Percentiles rank a stretch among this genome's conserved stretches.
These are phyloP conservation scores for Dalechampia spathulata DNA, from an alignment of 441 rosid species.

Conservation along the genomic window DNA sequence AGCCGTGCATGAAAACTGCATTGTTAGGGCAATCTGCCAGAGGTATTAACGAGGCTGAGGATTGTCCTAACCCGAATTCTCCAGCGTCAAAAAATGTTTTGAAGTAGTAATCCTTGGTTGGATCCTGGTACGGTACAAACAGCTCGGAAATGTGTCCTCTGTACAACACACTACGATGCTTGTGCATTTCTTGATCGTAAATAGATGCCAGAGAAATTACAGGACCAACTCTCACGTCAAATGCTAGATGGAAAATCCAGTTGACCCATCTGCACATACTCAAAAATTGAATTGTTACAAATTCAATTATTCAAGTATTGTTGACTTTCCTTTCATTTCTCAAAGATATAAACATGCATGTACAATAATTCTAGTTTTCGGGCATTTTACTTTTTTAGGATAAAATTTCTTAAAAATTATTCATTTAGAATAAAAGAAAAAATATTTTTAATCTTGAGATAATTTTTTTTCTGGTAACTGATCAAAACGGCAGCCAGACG, in stretches of 20 bases:
- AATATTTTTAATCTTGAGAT: too few species aligned
- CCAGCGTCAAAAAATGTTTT: constrained; percentile 41
- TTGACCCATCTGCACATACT: constrained; percentile 48
- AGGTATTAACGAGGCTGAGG: constrained; percentile 36
- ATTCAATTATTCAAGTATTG: too few species aligned
- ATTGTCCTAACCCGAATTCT: constrained; percentile 48
- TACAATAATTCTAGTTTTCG: too few species aligned
- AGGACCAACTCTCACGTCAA: constrained; percentile 46
- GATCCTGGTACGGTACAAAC: constrained; percentile 64
- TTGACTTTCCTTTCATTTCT: too few species aligned
- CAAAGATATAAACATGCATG: too few species aligned
- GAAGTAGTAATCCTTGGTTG: constrained; percentile 48
- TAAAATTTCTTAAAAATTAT: too few species aligned
- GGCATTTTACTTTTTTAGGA: too few species aligned
- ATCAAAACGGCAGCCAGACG: too few species aligned
- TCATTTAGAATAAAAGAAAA: too few species aligned
- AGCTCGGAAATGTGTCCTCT: constrained; percentile 49
- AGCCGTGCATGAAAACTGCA: constrained; percentile 47
- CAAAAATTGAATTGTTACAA: too few species aligned
- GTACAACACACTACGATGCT: constrained; percentile 40
- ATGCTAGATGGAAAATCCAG: constrained; percentile 53
- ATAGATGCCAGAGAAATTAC: constrained; percentile 52
- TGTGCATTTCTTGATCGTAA: constrained; percentile 33
- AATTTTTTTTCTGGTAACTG: too few species aligned
- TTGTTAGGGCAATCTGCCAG: constrained; percentile 49